Percentiles rank a stretch among this genome's conserved stretches.
Evolutionary conservation across 306 rosid genomes (phyloP).

Genomic region (Styphnolobium japonicum): DNA sequence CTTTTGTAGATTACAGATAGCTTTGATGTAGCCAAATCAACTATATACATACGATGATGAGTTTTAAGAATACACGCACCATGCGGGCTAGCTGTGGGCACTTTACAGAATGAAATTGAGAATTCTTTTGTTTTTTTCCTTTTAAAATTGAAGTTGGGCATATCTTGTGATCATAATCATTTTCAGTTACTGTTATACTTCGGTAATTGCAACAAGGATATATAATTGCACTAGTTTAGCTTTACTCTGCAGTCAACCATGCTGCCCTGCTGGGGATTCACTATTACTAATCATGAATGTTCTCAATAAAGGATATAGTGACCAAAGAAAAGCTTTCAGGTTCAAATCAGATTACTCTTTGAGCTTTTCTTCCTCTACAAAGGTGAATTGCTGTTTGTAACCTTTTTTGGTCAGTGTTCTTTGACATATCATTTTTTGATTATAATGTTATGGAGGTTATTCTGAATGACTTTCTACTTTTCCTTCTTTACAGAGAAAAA

Average conservation of each 20-base stretch:
- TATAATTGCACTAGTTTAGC: constrained; percentile 39
- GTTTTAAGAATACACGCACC: constrained; percentile 15
- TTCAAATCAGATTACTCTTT: constrained; percentile 2
- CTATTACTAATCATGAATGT: constrained; percentile 32
- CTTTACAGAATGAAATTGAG: constrained; percentile 19
- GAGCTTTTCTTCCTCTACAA: constrained; percentile 17
- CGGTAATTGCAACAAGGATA: constrained; percentile 41
- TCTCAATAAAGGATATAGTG: constrained; percentile 28
- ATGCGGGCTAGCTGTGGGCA: constrained; percentile 2
- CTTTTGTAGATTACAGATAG: background rate
- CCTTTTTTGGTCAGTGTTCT: constrained; percentile 21
- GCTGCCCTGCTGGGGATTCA: constrained; percentile 41
- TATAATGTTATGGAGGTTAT: background rate
- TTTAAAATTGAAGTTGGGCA: constrained; percentile 6
- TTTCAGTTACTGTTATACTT: constrained; percentile 32
- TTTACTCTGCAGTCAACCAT: constrained; percentile 48
- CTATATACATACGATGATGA: background rate
- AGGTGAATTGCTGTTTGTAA: constrained; percentile 9
- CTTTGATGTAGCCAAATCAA: background rate
- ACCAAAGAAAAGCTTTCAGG: constrained; percentile 30
- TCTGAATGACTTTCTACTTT: constrained; percentile 26
- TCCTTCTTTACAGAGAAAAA: constrained; percentile 12
- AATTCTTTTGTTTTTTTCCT: background rate
- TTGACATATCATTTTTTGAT: background rate
- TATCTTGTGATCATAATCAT: constrained; percentile 41